Conservation (phyloP, 2,329 filamentous ascomycete genomes). For the Cadophora sp. region DNA sequence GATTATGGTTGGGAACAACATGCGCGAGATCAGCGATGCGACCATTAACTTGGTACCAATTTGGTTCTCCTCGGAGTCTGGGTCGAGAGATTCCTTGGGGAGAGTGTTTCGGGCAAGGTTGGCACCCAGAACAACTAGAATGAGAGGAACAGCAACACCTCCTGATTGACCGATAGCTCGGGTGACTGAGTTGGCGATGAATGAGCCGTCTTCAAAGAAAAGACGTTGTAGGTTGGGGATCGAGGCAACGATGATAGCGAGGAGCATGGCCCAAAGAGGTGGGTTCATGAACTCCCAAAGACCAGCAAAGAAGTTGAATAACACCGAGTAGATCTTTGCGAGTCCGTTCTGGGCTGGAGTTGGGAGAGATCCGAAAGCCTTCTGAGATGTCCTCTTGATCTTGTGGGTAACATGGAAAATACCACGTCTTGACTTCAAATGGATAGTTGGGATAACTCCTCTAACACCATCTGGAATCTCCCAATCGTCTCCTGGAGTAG, state of each 20-base stretch:
- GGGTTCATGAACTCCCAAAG: constrained; percentile 98
- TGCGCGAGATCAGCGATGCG: constrained; percentile 85
- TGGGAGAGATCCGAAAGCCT: constrained; percentile 57
- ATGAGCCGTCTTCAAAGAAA: constrained; percentile 89
- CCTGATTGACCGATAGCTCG: constrained; percentile 85
- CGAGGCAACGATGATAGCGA: constrained; percentile 89
- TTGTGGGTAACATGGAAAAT: constrained; percentile 26
- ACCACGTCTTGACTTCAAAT: constrained; percentile 43
- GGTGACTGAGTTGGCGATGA: constrained; percentile 91
- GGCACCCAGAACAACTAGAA: constrained; percentile 92
- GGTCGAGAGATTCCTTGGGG: constrained; percentile 63
- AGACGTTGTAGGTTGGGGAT: constrained; percentile 80
- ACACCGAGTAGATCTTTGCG: constrained; percentile 49
- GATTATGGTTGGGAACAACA: constrained; percentile 88
- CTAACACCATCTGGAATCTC: constrained; percentile 50
- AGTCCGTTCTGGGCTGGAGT: constrained; percentile 57
- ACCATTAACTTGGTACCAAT: constrained; percentile 80
- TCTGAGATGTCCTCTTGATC: constrained; percentile 34
- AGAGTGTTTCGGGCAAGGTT: constrained; percentile 94
- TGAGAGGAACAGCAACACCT: constrained; percentile 91
- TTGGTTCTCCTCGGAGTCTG: constrained; percentile 72
- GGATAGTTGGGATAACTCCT: constrained; percentile 51
- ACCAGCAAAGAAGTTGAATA: constrained; percentile 65
- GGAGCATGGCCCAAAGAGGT: constrained; percentile 95
- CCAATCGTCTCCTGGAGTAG: constrained; percentile 39